These are phyloP conservation scores for Hypomontagnella submonticulosa DNA, from an alignment of 495 filamentous ascomycete species.

Conservation along the genomic window DNA sequence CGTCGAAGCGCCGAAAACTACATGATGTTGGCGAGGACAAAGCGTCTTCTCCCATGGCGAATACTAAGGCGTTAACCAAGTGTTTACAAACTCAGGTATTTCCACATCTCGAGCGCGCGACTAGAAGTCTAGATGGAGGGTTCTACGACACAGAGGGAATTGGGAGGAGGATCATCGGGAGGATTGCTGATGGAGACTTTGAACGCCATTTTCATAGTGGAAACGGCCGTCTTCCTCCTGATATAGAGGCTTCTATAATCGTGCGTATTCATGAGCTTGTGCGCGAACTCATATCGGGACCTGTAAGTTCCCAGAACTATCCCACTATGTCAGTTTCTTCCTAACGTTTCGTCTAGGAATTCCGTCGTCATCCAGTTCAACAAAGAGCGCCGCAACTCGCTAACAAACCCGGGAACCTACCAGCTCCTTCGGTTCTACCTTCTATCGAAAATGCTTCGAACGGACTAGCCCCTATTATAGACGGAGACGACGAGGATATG, in stretches of 20 bases:
- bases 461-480: background rate
- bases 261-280: conserved; percentile 34
- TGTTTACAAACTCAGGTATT: conserved; percentile 53
- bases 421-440: conserved; percentile 4
- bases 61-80: conserved; percentile 29
- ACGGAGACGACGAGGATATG: background rate
- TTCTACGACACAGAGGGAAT: conserved; percentile 44
- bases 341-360: conserved; percentile 30
- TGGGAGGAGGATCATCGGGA: conserved; percentile 37
- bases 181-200: conserved; percentile 36
- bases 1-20: conserved; percentile 32
- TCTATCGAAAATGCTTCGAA: conserved; percentile 19
- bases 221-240: conserved; percentile 30
- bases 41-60: conserved; percentile 5
- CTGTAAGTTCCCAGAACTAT: conserved; percentile 26
- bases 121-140: conserved; percentile 24
- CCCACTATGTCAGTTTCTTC: background rate
- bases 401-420: background rate
- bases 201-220: conserved; percentile 36
- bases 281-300: conserved; percentile 18
- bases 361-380: conserved; percentile 1
- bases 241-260: conserved; percentile 26
- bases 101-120: conserved; percentile 48
- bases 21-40: conserved; percentile 1
- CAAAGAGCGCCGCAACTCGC: background rate